These are phyloP conservation scores for Wickerhamiella kazuoi DNA, from an alignment of 805 yeast genomes.

Conservation along the genomic window DNA sequence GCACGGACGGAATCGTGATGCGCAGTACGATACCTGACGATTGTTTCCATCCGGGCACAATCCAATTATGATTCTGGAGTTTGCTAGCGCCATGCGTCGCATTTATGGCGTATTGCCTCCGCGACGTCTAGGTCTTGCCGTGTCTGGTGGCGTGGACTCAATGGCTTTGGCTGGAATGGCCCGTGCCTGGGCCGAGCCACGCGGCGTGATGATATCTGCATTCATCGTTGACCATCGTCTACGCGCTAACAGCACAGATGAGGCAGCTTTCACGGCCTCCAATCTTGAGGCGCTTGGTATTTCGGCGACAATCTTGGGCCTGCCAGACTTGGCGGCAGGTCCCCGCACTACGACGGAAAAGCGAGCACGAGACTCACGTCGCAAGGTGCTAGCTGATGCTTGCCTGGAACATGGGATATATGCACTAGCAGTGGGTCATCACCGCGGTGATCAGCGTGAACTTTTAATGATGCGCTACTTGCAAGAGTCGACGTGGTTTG, in stretches of 20 bases:
- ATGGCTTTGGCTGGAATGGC: conserved; percentile 46
- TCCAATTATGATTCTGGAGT: too few relatives aligned
- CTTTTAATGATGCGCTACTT: conserved; percentile 42
- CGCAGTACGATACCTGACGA: too few relatives aligned
- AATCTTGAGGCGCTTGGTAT: conserved; percentile 16
- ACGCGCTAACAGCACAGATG: conserved; percentile 31
- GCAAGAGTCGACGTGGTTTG: conserved; percentile 32
- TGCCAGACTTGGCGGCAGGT: conserved; percentile 13
- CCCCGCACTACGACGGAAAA: conserved; percentile 31
- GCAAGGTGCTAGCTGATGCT: conserved; percentile 25
- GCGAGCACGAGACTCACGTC: conserved; percentile 40
- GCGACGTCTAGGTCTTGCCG: conserved; percentile 30
- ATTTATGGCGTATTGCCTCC: conserved; percentile 1
- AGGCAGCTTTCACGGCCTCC: conserved; percentile 27
- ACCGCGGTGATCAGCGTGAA: conserved; percentile 54
- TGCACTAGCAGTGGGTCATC: conserved; percentile 47
- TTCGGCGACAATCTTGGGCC: conserved; percentile 20
- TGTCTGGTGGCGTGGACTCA: conserved; percentile 74
- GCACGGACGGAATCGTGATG: too few relatives aligned
- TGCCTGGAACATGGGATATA: conserved; percentile 24
- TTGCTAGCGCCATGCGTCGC: background rate
- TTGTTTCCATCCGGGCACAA: too few relatives aligned
- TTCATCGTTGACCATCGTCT: conserved; percentile 51
- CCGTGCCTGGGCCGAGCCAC: conserved; percentile 19
- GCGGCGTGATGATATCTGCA: conserved; percentile 26